A percentile compares a stretch with the other conserved stretches of the same genome.
Evolutionary conservation across 1,284 basidiomycete species (phyloP).

Genomic region (Rhodofomes roseus): DNA sequence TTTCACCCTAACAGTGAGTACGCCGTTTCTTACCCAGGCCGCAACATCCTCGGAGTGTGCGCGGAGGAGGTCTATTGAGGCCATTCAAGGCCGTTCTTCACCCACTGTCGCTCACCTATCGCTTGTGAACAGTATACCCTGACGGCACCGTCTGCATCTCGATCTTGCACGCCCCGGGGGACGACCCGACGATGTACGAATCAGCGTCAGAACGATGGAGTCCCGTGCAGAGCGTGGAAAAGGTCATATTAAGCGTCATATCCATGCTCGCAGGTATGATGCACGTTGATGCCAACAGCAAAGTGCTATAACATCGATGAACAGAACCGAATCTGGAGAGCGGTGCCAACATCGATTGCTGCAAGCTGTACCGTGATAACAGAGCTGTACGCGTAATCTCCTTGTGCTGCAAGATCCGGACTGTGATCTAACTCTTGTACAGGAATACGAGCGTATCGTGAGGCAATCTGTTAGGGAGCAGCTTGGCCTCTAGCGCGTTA

Average conservation of each 20-base stretch:
- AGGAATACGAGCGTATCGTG: slow-evolving; percentile 74
- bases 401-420: background rate
- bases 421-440: slow-evolving; percentile 1
- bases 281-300: background rate
- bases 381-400: slow-evolving; percentile 38
- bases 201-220: slow-evolving; percentile 97
- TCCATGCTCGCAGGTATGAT: slow-evolving; percentile 93
- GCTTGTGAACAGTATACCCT: slow-evolving; percentile 66
- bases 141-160: slow-evolving; percentile 98
- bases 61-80: too few relatives aligned
- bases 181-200: slow-evolving; percentile 90
- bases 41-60: too few relatives aligned
- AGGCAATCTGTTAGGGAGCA: slow-evolving; percentile 69
- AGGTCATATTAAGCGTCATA: slow-evolving; percentile 92
- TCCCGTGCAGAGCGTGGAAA: slow-evolving; percentile 96
- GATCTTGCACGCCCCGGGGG: slow-evolving; percentile 95
- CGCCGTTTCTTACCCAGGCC: background rate
- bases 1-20: slow-evolving; percentile 95
- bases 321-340: slow-evolving; percentile 98
- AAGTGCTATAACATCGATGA: slow-evolving; percentile 1
- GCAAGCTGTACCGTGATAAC: slow-evolving; percentile 92
- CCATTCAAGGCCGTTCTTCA: too few relatives aligned
- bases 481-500: slow-evolving; percentile 50
- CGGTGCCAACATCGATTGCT: slow-evolving; percentile 97
- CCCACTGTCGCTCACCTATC: background rate